Evolutionary conservation across 805 yeast genomes (phyloP).

Genomic region (Kluyveromyces aestuarii): DNA sequence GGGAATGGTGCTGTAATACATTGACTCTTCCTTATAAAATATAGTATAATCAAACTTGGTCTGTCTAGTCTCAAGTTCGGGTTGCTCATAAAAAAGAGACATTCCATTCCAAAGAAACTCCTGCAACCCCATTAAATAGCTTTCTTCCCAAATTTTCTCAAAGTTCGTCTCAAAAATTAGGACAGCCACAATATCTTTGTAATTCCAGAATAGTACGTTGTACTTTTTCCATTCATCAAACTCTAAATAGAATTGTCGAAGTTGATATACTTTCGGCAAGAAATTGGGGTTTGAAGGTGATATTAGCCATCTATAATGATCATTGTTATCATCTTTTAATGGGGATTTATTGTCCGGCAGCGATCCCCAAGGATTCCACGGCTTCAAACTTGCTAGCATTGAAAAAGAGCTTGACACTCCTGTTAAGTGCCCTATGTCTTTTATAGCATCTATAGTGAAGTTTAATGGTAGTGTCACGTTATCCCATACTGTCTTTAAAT

Average conservation of each 20-base stretch:
- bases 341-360: neutral
- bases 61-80: neutral
- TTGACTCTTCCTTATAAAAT: conserved; percentile 7
- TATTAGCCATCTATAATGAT: conserved; percentile 21
- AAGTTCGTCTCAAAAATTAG: conserved; percentile 20
- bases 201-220: conserved; percentile 25
- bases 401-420: conserved; percentile 26
- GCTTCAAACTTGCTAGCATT: conserved; percentile 20
- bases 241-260: conserved; percentile 12
- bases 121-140: conserved; percentile 21
- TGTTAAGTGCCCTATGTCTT: conserved; percentile 26
- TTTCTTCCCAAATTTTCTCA: conserved; percentile 20
- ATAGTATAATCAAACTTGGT: conserved; percentile 17
- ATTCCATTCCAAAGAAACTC: conserved; percentile 16
- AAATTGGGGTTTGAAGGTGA: conserved; percentile 20
- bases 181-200: conserved; percentile 17
- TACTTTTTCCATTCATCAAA: conserved; percentile 11
- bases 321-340: conserved; percentile 1
- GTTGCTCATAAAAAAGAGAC: conserved; percentile 11
- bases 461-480: conserved; percentile 25
- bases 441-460: conserved; percentile 28
- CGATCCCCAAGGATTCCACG: conserved; percentile 12
- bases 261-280: conserved; percentile 20
- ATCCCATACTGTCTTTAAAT: conserved; percentile 15
- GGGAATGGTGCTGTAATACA: conserved; percentile 20